Evolutionary conservation across 805 yeast species (phyloP), one percentile per base, ranked within the genome.

Genomic region (Zygoascus bituminiphila): DNA sequence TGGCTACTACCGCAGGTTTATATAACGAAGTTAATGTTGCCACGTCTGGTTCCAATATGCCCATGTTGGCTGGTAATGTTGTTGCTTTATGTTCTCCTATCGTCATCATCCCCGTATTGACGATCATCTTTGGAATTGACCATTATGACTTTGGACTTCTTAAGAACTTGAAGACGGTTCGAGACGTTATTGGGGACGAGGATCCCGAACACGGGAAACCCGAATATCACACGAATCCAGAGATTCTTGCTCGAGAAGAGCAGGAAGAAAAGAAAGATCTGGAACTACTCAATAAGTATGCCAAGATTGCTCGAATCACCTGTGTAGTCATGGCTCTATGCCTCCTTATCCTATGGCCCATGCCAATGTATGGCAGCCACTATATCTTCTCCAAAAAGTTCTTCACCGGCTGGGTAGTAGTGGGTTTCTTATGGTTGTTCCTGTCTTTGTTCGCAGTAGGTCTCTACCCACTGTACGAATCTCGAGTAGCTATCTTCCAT

Each of bases 321-420:
- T 83, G 89, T 62, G 64, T 77, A 2, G 67, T 75, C 39, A 72
- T 86, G 55, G 79, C 87, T 5, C 56, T 86, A 7, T 72, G 82
- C 42, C 68, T 88, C 44, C 67, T 88, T 26, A 74, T 88, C 31
- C 60, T 88, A 25, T 87, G 94, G 93, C 96, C 96, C 59, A 84
- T 88, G 88, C 96, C 96, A 55, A 82, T 88, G 93, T 88, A 82
- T 63, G 96, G 95, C 26, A 61, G 82, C 4, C 74, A 76, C 2
- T 88, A 88, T 61, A 71, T 88, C 37, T 88, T 88, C 66, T 78
- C 86, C 46, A 81, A 77, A 63, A 66, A 64, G 49, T 86, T 86
- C 68, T 88, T 88, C 66, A 84, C 93, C 5, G 96, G 95, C 41
- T 88, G 96, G 96, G 76, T 88, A 44, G 78, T 74, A 33, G 94